phyloP scores from a whole-genome alignment of 1,284 basidiomycete genomes.

The Trametes sp. region DNA sequence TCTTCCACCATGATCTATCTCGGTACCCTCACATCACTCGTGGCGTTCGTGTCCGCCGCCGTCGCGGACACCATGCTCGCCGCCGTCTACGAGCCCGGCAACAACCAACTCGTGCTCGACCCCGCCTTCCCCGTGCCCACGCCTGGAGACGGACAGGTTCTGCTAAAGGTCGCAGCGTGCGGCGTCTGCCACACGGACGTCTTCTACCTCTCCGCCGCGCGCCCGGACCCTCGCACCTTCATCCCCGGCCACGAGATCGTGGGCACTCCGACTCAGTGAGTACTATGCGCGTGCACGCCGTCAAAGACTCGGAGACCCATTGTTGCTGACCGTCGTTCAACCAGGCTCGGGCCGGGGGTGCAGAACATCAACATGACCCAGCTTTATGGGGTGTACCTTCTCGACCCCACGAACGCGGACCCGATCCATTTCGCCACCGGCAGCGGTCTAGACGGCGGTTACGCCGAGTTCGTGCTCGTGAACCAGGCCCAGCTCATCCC shows the following conservation, averaged over 20 bases:
- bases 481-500: slow-evolving; percentile 16
- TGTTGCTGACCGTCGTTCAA: background rate
- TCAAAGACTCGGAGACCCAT: background rate
- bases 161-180: slow-evolving; percentile 21
- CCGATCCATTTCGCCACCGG: slow-evolving; percentile 11
- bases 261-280: slow-evolving; percentile 19
- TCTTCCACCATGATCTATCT: background rate
- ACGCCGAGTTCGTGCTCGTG: slow-evolving; percentile 23
- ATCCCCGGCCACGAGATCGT: slow-evolving; percentile 25
- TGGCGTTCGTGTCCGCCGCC: background rate
- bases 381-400: slow-evolving; percentile 17
- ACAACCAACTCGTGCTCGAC: slow-evolving; percentile 22
- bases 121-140: slow-evolving; percentile 17
- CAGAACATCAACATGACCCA: slow-evolving; percentile 8
- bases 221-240: slow-evolving; percentile 21
- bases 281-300: background rate
- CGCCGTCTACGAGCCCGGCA: slow-evolving; percentile 18
- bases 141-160: slow-evolving; percentile 12
- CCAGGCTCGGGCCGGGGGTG: slow-evolving; percentile 16
- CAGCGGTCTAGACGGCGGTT: slow-evolving; percentile 24
- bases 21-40: background rate
- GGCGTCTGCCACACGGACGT: slow-evolving; percentile 26
- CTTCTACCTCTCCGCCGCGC: slow-evolving; percentile 18
- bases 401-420: slow-evolving; percentile 7
- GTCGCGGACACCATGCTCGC: slow-evolving; percentile 17